These are phyloP conservation scores for Corynascus novoguineensis DNA, from an alignment of 495 filamentous ascomycete genomes.

Conservation along the genomic window DNA sequence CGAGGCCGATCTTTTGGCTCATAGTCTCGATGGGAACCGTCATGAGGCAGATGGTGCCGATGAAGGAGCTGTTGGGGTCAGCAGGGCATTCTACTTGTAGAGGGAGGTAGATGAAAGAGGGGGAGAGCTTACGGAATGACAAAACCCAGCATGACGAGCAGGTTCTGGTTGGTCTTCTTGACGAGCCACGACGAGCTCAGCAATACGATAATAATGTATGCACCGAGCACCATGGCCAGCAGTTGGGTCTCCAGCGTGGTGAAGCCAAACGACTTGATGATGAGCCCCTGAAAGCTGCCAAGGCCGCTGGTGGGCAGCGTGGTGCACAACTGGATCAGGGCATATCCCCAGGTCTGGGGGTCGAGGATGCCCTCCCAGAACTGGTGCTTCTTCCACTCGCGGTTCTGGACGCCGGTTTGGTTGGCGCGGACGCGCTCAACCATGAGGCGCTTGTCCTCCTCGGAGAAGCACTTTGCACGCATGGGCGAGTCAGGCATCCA, in stretches of 20 bases:
- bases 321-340: constrained; percentile 57
- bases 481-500: constrained; percentile 61
- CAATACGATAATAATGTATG: constrained; percentile 63
- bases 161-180: constrained; percentile 57
- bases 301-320: constrained; percentile 64
- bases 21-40: constrained; percentile 43
- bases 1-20: constrained; percentile 43
- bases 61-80: constrained; percentile 34
- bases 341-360: constrained; percentile 45
- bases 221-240: constrained; percentile 64
- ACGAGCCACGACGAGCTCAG: constrained; percentile 59
- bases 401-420: constrained; percentile 63
- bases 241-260: constrained; percentile 49
- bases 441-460: constrained; percentile 53
- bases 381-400: constrained; percentile 45
- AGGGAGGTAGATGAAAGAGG: neutral
- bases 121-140: constrained; percentile 56
- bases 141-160: constrained; percentile 57
- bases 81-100: neutral
- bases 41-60: constrained; percentile 54
- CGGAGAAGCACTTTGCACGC: constrained; percentile 52
- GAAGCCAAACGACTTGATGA: constrained; percentile 48
- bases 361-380: constrained; percentile 45
- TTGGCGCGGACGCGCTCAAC: constrained; percentile 55
- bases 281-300: constrained; percentile 62